Base-by-base conservation (phyloP, 208 protist species). In the Acanthamoeba comandoni region DNA sequence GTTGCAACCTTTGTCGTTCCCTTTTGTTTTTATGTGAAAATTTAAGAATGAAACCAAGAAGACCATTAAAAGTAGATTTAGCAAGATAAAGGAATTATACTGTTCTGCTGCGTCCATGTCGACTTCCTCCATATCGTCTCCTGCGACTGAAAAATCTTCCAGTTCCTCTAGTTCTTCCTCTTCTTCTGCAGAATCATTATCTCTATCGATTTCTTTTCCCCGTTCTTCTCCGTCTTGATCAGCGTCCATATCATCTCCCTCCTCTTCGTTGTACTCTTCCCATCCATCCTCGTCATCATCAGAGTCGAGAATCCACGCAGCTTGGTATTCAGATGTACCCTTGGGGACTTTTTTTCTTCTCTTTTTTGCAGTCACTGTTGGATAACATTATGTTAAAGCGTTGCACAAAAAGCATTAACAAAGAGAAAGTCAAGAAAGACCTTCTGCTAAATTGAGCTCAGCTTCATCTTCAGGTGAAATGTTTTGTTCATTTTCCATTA, bases 291-390 rank as follows among this genome's bases (percentile, higher is more conserved):
- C 94, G 9, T 57, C 94, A 11, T 94, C 55, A 22, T 94, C 92
- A 57, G 82, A 58, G 73, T 96, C 94, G 3, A 89, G 15, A 77
- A 94, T 92, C 94, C 95, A 96, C 29, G 94, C 89, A 13, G 95
- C 95, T 69, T 97, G 94, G 73, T 97, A 97, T 12, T 24, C 3
- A 11, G 92, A 96, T 8, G 93, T 92, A 58, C 96, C 94, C 55
- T 93, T 95, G 51, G 94, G 94, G 22, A 96, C 93, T 39, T 91
- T 91, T 58, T 69, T 62, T 19, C n/a, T 91, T 55, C 39, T 91
- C 55, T 64, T 79, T 55, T 79, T 65, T 49, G 17, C 39, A 67
- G 8, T 57, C 67, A 0, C 24, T 13, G 0, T 48, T n/a, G 3
- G 55, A 87, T 13, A 87, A 29, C 48, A 48, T 5, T 29, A 58